Base-by-base conservation (phyloP, 768 basidiomycete genomes). In the Boletus tomentosulus region DNA sequence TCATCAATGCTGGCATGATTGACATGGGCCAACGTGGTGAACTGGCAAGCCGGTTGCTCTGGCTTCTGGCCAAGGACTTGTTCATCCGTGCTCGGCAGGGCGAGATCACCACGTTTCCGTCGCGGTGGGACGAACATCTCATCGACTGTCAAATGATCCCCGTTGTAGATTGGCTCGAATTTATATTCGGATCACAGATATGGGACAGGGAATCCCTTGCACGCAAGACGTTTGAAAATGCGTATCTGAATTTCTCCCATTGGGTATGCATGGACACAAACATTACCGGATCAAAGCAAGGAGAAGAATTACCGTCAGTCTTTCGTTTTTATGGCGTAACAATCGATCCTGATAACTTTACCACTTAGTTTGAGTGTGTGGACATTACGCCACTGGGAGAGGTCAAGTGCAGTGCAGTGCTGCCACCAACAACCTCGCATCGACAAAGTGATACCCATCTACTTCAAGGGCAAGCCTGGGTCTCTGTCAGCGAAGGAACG, bases 1-100 rank as follows among this genome's bases (percentile, higher is more conserved):
- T 38, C n/a, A 28, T 56, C 11, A 13, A 44, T 19, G 19, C 19
- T 19, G 19, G 19, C 19, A 19, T 19, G 19, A 19, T 19, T 19
- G 19, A 19, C 19, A 19, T 19, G 19, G 19, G 19, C 19, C 19
- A 19, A 19, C 19, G 19, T 19, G 19, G 19, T 19, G 19, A 19
- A 15, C 9, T 3, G 54, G 50, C 10, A 51, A 31, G 51, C 34
- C 31, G 50, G 30, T 44, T 51, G 3, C 13, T 51, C 3, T 51
- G 50, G 50, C 43, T 51, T 30, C 19, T 35, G 11, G 35, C 27
- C 6, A 52, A 52, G 22, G 51, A 52, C 35, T 31, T 52, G 25
- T 37, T 37, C 11, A 4, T 12, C 6, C 24, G 25, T 1, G 25
- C 9, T 10, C 12, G 16, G 8, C 13, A n/a, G 45, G 27, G 33